phyloP scores from a whole-genome alignment of 2,329 filamentous ascomycete species.

The Colletotrichum horii region DNA sequence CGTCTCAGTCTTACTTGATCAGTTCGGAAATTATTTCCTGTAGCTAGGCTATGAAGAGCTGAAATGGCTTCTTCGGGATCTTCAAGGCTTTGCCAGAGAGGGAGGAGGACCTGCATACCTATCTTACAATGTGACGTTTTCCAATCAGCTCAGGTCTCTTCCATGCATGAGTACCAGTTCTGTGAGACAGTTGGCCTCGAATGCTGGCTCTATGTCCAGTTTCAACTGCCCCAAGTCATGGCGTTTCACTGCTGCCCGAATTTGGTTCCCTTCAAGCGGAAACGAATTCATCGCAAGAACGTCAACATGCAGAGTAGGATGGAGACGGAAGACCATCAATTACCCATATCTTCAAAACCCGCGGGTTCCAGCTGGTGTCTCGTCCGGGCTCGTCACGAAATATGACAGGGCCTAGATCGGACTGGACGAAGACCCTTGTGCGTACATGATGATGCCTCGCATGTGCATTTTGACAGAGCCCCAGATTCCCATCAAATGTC shows the following conservation, averaged over 20 bases:
- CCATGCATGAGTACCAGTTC: neutral
- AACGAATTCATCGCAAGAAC: conserved; percentile 14
- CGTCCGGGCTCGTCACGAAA: neutral
- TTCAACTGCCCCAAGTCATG: neutral
- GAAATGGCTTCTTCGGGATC: neutral
- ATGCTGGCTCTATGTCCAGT: neutral
- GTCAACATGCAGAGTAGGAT: neutral
- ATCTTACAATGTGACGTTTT: neutral
- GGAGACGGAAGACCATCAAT: neutral
- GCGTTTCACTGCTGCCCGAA: conserved; percentile 15
- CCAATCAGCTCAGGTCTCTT: neutral
- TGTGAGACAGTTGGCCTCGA: neutral
- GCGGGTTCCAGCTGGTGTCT: neutral
- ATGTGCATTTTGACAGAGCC: neutral
- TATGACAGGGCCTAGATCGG: neutral
- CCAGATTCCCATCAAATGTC: neutral
- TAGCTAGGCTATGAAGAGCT: neutral
- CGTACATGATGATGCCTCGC: neutral
- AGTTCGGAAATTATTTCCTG: neutral
- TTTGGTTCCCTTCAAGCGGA: neutral
- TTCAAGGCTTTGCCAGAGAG: neutral
- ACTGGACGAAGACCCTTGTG: neutral
- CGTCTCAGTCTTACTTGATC: neutral
- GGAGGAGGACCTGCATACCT: neutral
- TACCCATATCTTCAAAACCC: neutral